Evolutionary conservation across 1,139 yeast species (phyloP), one percentile per base, ranked within the genome.

Genomic region (Lodderomyces orthopsilosis): DNA sequence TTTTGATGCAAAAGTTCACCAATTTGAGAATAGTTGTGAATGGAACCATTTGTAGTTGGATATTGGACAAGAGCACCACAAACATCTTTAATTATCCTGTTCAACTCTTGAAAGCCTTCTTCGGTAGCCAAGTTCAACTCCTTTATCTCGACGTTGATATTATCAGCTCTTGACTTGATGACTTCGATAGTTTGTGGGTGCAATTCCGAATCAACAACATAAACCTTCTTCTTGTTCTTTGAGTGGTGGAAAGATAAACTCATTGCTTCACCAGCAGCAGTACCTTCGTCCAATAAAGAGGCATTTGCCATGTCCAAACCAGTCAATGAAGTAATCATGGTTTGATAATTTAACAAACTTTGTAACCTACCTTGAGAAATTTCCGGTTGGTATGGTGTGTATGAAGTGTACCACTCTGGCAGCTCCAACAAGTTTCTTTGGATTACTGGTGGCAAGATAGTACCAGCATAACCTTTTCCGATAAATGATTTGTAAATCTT

Each of bases 251-350:
- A 89, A 1, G 95, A 77, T 74, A 93, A 72, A 41, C 91, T 75
- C 94, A 93, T 86, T 35, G 98, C 98, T 67, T 93, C 98, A 38
- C 95, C 96, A 15, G 98, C 98, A 22, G 98, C 98, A 12, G 98
- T 87, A 43, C 95, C 98, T 69, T 93, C 98, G 64, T 93, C 98
- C 54, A 93, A 75, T 46, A 93, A 72, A 2, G 98, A 91, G 2
- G 97, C 95, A 62, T 93, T 93, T 46, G 98, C 93, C 61, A 93
- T 81, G 27, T 89, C 85, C 67, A 93, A 75, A 1, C 98, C 98
- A 3, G 98, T 93, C 55, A 93, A 75, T 46, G 94, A 96, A 36
- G 90, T 70, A 17, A 93, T 77, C 63, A 91, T 74, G 22, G 98
- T 93, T 68, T 93, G 98, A 69, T 79, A 93, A 66, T 93, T 93